Conservation (phyloP, 1,284 basidiomycete species). For the Bondarzewia mesenterica region DNA sequence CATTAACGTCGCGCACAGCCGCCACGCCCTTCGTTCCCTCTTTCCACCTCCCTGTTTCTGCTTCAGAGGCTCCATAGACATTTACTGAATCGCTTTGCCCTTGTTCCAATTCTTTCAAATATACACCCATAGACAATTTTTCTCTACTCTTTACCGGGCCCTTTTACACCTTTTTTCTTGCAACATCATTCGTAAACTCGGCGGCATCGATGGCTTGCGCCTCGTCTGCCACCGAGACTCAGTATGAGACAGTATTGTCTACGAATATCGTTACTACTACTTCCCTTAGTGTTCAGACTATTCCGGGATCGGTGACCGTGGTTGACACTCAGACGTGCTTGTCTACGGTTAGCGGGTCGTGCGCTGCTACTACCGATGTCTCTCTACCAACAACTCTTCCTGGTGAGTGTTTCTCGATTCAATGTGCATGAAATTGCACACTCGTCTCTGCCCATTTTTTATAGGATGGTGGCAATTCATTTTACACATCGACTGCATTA, state of each 20-base stretch:
- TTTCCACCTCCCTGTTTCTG: background rate
- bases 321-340: slow-evolving; percentile 23
- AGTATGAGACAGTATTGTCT: slow-evolving; percentile 27
- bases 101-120: background rate
- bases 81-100: background rate
- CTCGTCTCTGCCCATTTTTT: background rate
- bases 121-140: background rate
- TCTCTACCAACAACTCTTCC: slow-evolving; percentile 24
- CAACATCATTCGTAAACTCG: background rate
- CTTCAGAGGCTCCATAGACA: background rate
- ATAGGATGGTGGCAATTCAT: background rate
- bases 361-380: slow-evolving; percentile 18
- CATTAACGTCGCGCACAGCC: background rate
- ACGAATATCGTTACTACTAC: slow-evolving; percentile 26
- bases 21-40: background rate
- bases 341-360: slow-evolving; percentile 17
- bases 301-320: slow-evolving; percentile 21
- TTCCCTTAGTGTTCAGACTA: slow-evolving; percentile 21
- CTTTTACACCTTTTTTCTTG: background rate
- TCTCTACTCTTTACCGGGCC: background rate
- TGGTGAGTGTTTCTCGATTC: background rate
- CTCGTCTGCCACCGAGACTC: slow-evolving; percentile 28
- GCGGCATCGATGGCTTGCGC: slow-evolving; percentile 17
- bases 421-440: background rate
- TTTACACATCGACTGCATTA: background rate